phyloP scores from a whole-genome alignment of 441 rosid species.

The Euphorbia schlechtendalii region DNA sequence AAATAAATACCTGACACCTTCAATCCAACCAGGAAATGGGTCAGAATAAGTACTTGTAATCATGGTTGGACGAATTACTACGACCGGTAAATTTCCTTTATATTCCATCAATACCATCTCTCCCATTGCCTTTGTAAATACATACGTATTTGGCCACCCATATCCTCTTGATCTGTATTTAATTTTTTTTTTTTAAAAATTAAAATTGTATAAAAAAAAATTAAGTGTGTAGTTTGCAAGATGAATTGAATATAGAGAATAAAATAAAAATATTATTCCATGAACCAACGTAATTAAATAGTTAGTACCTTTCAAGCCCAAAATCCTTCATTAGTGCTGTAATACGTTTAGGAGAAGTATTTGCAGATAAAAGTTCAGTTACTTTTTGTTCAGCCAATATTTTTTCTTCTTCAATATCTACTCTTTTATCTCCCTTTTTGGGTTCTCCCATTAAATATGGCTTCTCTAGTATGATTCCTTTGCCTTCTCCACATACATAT shows the following conservation, averaged over 20 bases:
- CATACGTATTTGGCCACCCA: constrained; percentile 47
- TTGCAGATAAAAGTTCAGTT: constrained; percentile 16
- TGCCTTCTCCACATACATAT: too few species aligned
- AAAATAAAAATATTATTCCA: too few species aligned
- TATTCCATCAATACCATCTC: constrained; percentile 35
- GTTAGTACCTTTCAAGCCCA: constrained; percentile 56
- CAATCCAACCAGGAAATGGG: constrained; percentile 50
- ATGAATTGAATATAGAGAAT: too few species aligned
- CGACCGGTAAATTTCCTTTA: constrained; percentile 23
- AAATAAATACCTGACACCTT: constrained; percentile 39
- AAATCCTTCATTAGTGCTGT: constrained; percentile 51
- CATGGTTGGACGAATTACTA: constrained; percentile 39
- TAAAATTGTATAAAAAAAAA: too few species aligned
- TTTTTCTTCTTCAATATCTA: constrained; percentile 27
- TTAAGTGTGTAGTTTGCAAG: too few species aligned
- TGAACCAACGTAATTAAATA: too few species aligned
- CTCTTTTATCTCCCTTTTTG: constrained; percentile 11
- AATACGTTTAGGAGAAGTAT: constrained; percentile 14
- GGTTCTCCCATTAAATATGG: constrained; percentile 25
- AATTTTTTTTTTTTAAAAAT: constrained; percentile 15
- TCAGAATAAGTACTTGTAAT: constrained; percentile 36
- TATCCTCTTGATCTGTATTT: constrained; percentile 37
- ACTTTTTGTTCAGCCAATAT: constrained; percentile 20
- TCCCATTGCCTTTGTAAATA: constrained; percentile 53
- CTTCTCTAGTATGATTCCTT: constrained; percentile 28